Base-by-base conservation (phyloP, 352 stramenopile species). In the Globisporangium echinulatum region DNA sequence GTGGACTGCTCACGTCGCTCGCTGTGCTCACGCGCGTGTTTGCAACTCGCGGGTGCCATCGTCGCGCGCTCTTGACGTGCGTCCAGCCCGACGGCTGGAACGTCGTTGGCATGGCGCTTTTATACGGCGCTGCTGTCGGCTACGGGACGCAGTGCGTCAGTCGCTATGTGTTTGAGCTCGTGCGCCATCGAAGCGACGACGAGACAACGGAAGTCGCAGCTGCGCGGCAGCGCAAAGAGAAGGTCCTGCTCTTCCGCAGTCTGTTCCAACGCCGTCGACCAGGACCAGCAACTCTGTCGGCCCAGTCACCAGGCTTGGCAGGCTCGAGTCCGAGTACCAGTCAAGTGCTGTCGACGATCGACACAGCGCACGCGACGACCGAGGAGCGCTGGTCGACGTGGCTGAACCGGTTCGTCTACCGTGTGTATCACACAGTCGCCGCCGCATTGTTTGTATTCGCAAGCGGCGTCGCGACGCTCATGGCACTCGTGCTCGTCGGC, bases 381-480 rank as follows among this genome's bases (percentile, higher is more conserved):
- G 82, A 92, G 53, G 82, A 92, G 61, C 77, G 80, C 14, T 92
- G 82, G 77, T 90, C 85, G 61, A 72, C 73, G 46, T 92, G 80
- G 80, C 68, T 88, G 7, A 53, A 66, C 36, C 72, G 70, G 4
- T 86, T 85, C 25, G 59, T 77, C 7, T 66, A 81, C 7, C 59
- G 64, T 19, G 53, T 77, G 9, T 87, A 74, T 48, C 69, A 73
- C 36, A 36, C 65, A 1, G 61, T 69, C 17, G 66, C 54, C 1
- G 54, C 66, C 6, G 3, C 71, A 7, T 57, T 88, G 19, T 85
- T 90, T 42, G 42, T 86, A 8, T 61, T 73, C 48, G 77, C 65
- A 4, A 77, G 66, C 39, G 77, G 70, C 14, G 52, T 88, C 8
- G 75, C 71, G 4, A 88, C 76, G 7, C 67, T 86, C 25, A 74